Conservation (phyloP, 2,329 filamentous ascomycete species). For the Colletotrichum orbiculare region DNA sequence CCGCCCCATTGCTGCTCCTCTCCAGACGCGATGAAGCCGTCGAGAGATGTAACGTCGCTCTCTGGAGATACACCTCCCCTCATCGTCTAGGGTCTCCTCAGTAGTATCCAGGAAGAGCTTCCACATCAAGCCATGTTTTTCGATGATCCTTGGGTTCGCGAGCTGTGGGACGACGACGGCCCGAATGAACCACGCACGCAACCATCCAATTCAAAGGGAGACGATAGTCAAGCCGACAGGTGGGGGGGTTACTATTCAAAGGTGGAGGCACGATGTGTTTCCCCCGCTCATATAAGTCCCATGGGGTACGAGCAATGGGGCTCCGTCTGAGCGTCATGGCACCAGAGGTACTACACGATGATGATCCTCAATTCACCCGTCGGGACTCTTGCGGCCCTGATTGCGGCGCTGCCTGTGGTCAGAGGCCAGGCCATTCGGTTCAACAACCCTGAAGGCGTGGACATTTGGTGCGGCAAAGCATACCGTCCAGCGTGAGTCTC, state of each 20-base stretch:
- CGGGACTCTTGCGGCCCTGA: slow-evolving; percentile 1
- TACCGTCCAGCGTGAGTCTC: slow-evolving; percentile 29
- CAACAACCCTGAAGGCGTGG: slow-evolving; percentile 30
- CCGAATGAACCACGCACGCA: background rate
- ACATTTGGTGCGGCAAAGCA: slow-evolving; percentile 34
- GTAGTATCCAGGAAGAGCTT: background rate
- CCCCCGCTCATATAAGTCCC: slow-evolving; percentile 19
- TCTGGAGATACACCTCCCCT: slow-evolving; percentile 7
- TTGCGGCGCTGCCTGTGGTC: background rate
- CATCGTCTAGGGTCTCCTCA: slow-evolving; percentile 2
- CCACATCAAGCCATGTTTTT: background rate
- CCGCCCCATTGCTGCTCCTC: background rate
- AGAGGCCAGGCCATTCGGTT: slow-evolving; percentile 26
- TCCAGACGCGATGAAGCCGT: background rate
- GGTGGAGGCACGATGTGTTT: background rate
- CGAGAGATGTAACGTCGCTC: slow-evolving; percentile 30
- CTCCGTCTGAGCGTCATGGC: background rate
- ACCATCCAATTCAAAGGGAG: slow-evolving; percentile 8
- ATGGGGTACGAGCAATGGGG: too few relatives aligned
- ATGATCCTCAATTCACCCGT: background rate
- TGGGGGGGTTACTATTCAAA: too few relatives aligned
- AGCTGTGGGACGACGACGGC: background rate
- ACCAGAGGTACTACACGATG: background rate
- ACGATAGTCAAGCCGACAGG: too few relatives aligned
- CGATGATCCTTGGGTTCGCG: background rate